Base-by-base conservation (phyloP, 73 alveolate species). In the Blepharisma stoltei region DNA sequence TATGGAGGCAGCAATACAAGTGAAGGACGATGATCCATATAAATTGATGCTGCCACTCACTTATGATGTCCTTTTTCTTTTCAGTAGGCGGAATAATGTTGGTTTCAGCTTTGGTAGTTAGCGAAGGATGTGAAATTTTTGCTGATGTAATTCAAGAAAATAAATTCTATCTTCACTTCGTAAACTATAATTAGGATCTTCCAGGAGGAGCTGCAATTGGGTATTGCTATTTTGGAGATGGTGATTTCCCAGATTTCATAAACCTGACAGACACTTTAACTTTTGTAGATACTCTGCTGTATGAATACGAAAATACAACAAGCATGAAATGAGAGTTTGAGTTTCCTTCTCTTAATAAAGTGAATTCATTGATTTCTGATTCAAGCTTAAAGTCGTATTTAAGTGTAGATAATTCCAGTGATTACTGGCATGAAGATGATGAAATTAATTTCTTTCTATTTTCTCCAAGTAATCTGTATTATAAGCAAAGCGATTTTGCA, bases 21-120 rank as follows among this genome's bases (percentile, higher is more conserved):
- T 60, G 73, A 47, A 14, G 73, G 46, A 60, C 14, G 0, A 14
- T n/a, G 73, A n/a, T 60, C 23, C 73, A 60, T 60, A 60, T 60
- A 8, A 38, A 38, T 2, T 60, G 73, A 38, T 60, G 73, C 23
- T 60, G 73, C 45, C 45, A 60, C 5, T 60, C 73, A 25, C 11
- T 60, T 60, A 8, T 60, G 14, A 60, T 60, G 73, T 14, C 23
- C 5, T 60, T 60, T 60, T 25, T 60, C 23, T 60, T 60, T 25
- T 18, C 46, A 1, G 23, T 60, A 0, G 37, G 46, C 11, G 73
- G 73, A 60, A 0, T 60, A 0, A 20, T 60, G 37, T 5, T 60
- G 18, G 23, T 60, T 25, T 18, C 18, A 14, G 14, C 73, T 9
- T 20, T 60, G 2, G 73, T 60, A 9, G 18, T 18, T 4, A 18